phyloP scores from a whole-genome alignment of 495 filamentous ascomycete genomes.

The Sporormia fimetaria region DNA sequence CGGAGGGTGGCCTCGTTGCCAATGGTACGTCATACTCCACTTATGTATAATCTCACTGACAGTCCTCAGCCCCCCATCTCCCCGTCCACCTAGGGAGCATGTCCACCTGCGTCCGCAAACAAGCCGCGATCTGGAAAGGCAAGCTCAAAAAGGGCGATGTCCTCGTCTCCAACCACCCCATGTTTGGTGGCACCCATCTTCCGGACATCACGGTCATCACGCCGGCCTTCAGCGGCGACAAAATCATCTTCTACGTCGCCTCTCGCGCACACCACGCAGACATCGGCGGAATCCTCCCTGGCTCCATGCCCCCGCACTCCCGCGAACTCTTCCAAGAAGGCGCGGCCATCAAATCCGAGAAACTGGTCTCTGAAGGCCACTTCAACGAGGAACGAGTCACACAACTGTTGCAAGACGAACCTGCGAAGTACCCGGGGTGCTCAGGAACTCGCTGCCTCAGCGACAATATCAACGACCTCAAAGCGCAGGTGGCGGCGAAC shows the following conservation, averaged over 20 bases:
- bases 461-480: slow-evolving; percentile 92
- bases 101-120: slow-evolving; percentile 88
- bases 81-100: slow-evolving; percentile 88
- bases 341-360: slow-evolving; percentile 85
- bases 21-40: slow-evolving; percentile 44
- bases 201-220: slow-evolving; percentile 93
- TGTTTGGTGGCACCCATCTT: slow-evolving; percentile 77
- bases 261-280: slow-evolving; percentile 94
- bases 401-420: slow-evolving; percentile 71
- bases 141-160: slow-evolving; percentile 87
- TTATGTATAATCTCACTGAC: slow-evolving; percentile 3
- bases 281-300: slow-evolving; percentile 90
- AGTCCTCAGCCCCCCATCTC: slow-evolving; percentile 59
- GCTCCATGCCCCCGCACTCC: slow-evolving; percentile 93
- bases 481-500: slow-evolving; percentile 92
- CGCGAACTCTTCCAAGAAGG: slow-evolving; percentile 91
- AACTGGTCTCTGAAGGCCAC: slow-evolving; percentile 77
- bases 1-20: slow-evolving; percentile 80
- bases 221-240: slow-evolving; percentile 75
- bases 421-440: slow-evolving; percentile 76
- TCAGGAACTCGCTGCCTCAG: slow-evolving; percentile 79
- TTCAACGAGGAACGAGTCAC: slow-evolving; percentile 83
- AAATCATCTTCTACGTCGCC: slow-evolving; percentile 94
- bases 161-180: slow-evolving; percentile 89
- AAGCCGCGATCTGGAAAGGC: slow-evolving; percentile 86